Evolutionary conservation across 2,329 filamentous ascomycete species (phyloP), one percentile per base, ranked within the genome.

Genomic region (Zymoseptoria brevis): DNA sequence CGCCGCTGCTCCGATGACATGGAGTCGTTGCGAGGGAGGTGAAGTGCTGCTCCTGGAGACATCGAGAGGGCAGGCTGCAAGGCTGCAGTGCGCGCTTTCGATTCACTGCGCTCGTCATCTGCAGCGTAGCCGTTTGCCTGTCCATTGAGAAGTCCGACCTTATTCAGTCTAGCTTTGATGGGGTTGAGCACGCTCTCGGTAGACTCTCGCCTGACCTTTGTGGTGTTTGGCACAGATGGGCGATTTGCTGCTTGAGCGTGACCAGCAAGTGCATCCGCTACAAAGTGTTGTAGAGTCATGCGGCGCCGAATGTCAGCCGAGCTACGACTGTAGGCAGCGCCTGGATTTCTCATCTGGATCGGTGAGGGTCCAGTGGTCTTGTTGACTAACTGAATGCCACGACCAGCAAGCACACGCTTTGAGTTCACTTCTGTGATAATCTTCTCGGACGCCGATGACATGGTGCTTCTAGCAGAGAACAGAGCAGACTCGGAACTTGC

Each of bases 101-200:
- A n/a, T 5, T 45, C 35, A 16, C 35, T n/a, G 35, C 35, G 35
- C 35, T 45, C 35, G 35, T 45, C 35, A 16, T 45, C 35, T 16
- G 30, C 21, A 45, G 35, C 16, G 35, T 45, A 45, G 35, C 35
- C 35, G 35, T 45, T 45, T 4, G 35, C 13, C 35, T n/a, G 50
- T 49, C 22, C 56, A 50, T 53, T 59, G 19, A 63, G 58, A 41
- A 66, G 56, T 50, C 61, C 60, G 57, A 60, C 50, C 41, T 55
- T 63, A 21, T 61, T 59, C 9, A 67, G 59, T 49, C 66, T 66
- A 22, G 57, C 59, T 50, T 57, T 62, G 56, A 68, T 67, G 2
- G 65, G 65, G 19, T 54, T 50, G 19, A 68, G 61, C 2, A 68
- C 55, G 50, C 64, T 59, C 3, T 63, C 60, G 55, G 64, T 62